These are phyloP conservation scores for Dichotomocladium elegans DNA, from an alignment of 371 early-diverging fungal species.

Conservation along the genomic window DNA sequence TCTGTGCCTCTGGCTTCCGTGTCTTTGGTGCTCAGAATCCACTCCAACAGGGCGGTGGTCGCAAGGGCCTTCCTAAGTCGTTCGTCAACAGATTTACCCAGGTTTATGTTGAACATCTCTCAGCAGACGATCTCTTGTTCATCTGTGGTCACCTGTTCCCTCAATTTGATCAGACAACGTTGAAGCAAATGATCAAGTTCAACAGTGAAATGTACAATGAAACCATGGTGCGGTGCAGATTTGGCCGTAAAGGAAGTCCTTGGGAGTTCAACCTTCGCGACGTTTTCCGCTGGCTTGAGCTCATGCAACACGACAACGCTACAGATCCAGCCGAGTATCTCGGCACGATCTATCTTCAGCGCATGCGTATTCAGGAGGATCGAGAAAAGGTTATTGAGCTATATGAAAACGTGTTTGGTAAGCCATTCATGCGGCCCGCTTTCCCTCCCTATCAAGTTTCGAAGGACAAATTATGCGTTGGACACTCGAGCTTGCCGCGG, in stretches of 20 bases:
- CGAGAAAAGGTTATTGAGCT: conserved; percentile 63
- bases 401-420: conserved; percentile 63
- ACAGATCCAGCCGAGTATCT: conserved; percentile 71
- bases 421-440: conserved; percentile 34
- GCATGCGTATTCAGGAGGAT: conserved; percentile 86
- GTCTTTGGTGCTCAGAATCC: conserved; percentile 99
- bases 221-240: conserved; percentile 74
- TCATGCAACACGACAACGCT: conserved; percentile 53
- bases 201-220: conserved; percentile 82
- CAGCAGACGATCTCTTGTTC: conserved; percentile 70
- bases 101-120: conserved; percentile 87
- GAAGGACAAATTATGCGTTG: conserved; percentile 52
- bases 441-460: conserved; percentile 41
- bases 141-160: conserved; percentile 75
- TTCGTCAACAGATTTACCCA: conserved; percentile 98
- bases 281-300: conserved; percentile 91
- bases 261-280: conserved; percentile 99
- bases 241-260: conserved; percentile 87
- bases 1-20: conserved; percentile 79
- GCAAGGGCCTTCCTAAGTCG: conserved; percentile 98
- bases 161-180: conserved; percentile 39
- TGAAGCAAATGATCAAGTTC: conserved; percentile 82
- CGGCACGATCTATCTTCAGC: conserved; percentile 79
- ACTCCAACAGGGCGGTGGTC: conserved; percentile 93
- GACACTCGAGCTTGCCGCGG: conserved; percentile 64